Evolutionary conservation across 768 basidiomycete genomes (phyloP).

Genomic region (Terana coerulea): DNA sequence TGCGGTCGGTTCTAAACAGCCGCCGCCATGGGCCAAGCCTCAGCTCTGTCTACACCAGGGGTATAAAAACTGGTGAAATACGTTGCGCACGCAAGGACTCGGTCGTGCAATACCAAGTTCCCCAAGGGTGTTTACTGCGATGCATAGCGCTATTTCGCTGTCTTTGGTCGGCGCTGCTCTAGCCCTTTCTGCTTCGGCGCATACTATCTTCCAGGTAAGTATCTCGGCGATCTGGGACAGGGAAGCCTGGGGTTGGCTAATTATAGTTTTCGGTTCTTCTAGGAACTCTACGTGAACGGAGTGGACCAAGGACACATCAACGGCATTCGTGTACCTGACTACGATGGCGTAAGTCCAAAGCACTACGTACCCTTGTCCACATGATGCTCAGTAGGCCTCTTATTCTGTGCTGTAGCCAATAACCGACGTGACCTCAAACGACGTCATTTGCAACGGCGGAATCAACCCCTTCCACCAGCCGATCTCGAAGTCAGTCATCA

Average conservation of each 20-base stretch:
- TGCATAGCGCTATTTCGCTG: conserved; percentile 1
- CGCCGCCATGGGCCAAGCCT: too few species aligned
- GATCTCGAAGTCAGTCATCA: conserved; percentile 11
- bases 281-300: conserved; percentile 48
- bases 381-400: not conserved
- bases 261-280: conserved; percentile 24
- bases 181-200: conserved; percentile 36
- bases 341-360: conserved; percentile 40
- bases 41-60: too few species aligned
- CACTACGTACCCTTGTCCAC: not conserved
- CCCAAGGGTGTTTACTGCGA: too few species aligned
- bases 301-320: conserved; percentile 42
- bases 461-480: conserved; percentile 16
- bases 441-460: conserved; percentile 54
- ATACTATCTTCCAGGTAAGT: conserved; percentile 51
- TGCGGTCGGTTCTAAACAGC: not conserved
- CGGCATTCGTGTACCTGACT: conserved; percentile 44
- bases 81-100: too few species aligned
- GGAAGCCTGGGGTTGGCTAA: not conserved
- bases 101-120: too few species aligned
- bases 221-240: not conserved
- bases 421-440: conserved; percentile 51
- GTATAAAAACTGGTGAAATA: too few species aligned
- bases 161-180: conserved; percentile 25
- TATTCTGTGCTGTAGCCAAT: conserved; percentile 40